These are phyloP conservation scores for Solanum pimpinellifolium DNA, from an alignment of 257 asterid genomes.

Conservation along the genomic window DNA sequence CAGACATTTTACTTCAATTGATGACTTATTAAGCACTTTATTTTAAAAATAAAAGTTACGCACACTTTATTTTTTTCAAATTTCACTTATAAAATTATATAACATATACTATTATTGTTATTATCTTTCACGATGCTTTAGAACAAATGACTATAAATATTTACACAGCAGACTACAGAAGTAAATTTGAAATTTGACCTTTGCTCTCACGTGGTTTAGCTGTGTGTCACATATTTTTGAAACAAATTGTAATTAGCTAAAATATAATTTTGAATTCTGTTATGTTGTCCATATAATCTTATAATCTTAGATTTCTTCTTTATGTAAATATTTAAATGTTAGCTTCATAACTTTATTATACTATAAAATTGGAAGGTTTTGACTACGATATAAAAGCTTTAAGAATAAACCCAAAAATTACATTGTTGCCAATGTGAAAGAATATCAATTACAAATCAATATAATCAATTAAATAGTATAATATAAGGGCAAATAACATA, in stretches of 20 bases:
- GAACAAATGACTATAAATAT: background rate
- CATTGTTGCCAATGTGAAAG: too few relatives aligned
- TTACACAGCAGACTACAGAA: background rate
- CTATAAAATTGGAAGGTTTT: background rate
- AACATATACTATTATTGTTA: background rate
- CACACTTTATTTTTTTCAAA: accelerated
- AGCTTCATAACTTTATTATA: background rate
- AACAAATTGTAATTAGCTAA: background rate
- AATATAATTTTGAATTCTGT: too few relatives aligned
- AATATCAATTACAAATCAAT: too few relatives aligned
- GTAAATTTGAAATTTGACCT: background rate
- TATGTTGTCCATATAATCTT: background rate
- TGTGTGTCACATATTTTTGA: background rate
- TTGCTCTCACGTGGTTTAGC: background rate
- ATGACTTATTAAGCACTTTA: background rate
- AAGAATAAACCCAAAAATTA: too few relatives aligned
- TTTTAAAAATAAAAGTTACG: background rate
- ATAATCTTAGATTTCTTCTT: background rate
- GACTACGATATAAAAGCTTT: background rate
- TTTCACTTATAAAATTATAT: background rate
- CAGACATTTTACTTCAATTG: background rate
- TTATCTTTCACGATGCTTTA: background rate
- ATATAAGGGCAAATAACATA: too few relatives aligned
- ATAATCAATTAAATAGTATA: too few relatives aligned
- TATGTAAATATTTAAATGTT: background rate